phyloP scores from a whole-genome alignment of 2,329 filamentous ascomycete genomes.

The Penicillium sumatraense region DNA sequence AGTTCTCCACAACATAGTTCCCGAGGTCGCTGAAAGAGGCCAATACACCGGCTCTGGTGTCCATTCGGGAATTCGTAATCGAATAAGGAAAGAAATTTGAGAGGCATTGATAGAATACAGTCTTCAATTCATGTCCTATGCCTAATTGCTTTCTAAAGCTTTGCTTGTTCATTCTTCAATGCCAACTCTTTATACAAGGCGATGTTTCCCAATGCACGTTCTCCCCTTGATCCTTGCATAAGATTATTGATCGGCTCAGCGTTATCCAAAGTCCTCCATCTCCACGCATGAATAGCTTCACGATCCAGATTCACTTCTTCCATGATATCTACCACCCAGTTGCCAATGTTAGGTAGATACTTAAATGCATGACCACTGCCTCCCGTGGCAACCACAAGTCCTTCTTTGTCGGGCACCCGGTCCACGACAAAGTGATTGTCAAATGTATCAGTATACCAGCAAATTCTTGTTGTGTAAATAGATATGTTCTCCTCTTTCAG shows the following conservation, averaged over 20 bases:
- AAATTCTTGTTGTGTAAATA: slow-evolving; percentile 51
- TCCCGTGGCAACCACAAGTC: slow-evolving; percentile 52
- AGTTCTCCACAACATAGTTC: too few species aligned
- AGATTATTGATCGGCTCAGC: slow-evolving; percentile 1
- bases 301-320: slow-evolving; percentile 60
- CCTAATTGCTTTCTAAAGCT: too few species aligned
- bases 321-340: slow-evolving; percentile 43
- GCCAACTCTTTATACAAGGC: background rate
- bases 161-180: too few species aligned
- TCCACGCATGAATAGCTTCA: slow-evolving; percentile 20
- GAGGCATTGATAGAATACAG: too few species aligned
- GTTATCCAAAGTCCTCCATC: slow-evolving; percentile 1
- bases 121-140: too few species aligned
- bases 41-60: too few species aligned
- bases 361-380: slow-evolving; percentile 2
- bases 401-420: slow-evolving; percentile 54
- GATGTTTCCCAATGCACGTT: background rate
- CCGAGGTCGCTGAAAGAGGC: too few species aligned
- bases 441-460: slow-evolving; percentile 63
- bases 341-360: background rate
- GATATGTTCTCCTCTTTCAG: slow-evolving; percentile 39
- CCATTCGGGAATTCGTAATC: too few species aligned
- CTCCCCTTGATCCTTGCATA: slow-evolving; percentile 4
- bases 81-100: too few species aligned
- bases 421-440: slow-evolving; percentile 61